Conservation (phyloP, 371 early-diverging fungal species). For the Capniomyces stellatus region DNA sequence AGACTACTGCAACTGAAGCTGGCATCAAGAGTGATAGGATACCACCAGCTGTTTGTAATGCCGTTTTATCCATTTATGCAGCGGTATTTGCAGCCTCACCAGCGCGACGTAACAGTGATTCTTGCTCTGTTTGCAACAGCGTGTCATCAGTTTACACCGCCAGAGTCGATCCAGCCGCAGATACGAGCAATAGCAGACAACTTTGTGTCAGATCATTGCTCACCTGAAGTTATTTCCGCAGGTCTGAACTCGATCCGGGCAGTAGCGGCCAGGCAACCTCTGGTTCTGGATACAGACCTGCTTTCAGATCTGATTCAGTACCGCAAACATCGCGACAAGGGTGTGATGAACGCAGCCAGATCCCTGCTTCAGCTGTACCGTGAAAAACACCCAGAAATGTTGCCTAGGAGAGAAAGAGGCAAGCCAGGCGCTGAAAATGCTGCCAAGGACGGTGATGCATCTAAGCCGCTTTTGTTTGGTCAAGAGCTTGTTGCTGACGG, state of each 20-base stretch:
- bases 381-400: constrained; percentile 82
- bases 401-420: constrained; percentile 80
- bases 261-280: constrained; percentile 70
- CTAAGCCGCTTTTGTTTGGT: constrained; percentile 51
- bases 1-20: constrained; percentile 79
- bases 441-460: constrained; percentile 20
- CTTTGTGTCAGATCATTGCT: constrained; percentile 78
- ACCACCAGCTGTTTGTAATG: constrained; percentile 77
- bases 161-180: constrained; percentile 69
- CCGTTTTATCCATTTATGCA: constrained; percentile 74
- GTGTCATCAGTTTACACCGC: constrained; percentile 78
- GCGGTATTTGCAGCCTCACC: constrained; percentile 83
- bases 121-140: constrained; percentile 80
- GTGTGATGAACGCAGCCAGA: constrained; percentile 75
- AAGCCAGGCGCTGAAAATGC: constrained; percentile 54
- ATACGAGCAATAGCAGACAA: constrained; percentile 80
- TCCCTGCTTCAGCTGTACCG: constrained; percentile 76
- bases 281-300: constrained; percentile 73
- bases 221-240: constrained; percentile 85
- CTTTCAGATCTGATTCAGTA: constrained; percentile 76
- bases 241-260: constrained; percentile 88
- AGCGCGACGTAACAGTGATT: constrained; percentile 81
- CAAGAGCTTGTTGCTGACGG: constrained; percentile 39
- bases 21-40: constrained; percentile 79
- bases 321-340: constrained; percentile 81